Percentiles rank a stretch among this genome's conserved stretches.
phyloP scores from a whole-genome alignment of 805 yeast species.

The Starmerella powellii region DNA sequence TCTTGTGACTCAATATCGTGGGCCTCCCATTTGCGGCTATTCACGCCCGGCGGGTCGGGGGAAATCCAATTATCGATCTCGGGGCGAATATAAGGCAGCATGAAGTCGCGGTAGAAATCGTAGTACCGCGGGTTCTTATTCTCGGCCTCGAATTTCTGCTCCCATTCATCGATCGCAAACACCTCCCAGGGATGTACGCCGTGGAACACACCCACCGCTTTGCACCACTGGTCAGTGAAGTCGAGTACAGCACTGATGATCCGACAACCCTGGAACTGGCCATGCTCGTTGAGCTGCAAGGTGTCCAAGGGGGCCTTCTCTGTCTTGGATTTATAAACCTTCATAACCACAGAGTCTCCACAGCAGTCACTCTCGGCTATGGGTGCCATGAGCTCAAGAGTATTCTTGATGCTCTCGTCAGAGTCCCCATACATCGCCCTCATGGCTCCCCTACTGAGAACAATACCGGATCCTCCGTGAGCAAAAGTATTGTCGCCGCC shows the following conservation, averaged over 20 bases:
- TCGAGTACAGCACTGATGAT: constrained; percentile 15
- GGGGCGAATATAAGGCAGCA: constrained; percentile 24
- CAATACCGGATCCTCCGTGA: constrained; percentile 33
- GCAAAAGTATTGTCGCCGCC: constrained; percentile 27
- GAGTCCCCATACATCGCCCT: constrained; percentile 22
- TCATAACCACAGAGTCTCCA: constrained; percentile 30
- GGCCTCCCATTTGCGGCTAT: background rate
- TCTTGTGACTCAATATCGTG: constrained; percentile 4
- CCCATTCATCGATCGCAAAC: constrained; percentile 26
- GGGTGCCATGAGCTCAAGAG: constrained; percentile 20
- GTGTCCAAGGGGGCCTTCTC: constrained; percentile 13
- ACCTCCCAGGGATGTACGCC: constrained; percentile 26
- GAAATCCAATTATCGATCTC: constrained; percentile 25
- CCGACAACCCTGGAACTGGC: constrained; percentile 28
- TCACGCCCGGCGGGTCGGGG: background rate
- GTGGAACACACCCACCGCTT: constrained; percentile 28
- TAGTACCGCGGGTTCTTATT: constrained; percentile 18
- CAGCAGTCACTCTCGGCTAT: constrained; percentile 25
- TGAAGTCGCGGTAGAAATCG: constrained; percentile 28
- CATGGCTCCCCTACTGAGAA: constrained; percentile 28
- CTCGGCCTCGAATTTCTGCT: constrained; percentile 12
- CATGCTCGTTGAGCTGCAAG: constrained; percentile 14
- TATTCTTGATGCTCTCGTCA: constrained; percentile 3
- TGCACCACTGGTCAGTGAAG: constrained; percentile 25
- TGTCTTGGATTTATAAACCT: constrained; percentile 19